These are phyloP conservation scores for Xylaria scruposa DNA, from an alignment of 495 filamentous ascomycete species.

Conservation along the genomic window DNA sequence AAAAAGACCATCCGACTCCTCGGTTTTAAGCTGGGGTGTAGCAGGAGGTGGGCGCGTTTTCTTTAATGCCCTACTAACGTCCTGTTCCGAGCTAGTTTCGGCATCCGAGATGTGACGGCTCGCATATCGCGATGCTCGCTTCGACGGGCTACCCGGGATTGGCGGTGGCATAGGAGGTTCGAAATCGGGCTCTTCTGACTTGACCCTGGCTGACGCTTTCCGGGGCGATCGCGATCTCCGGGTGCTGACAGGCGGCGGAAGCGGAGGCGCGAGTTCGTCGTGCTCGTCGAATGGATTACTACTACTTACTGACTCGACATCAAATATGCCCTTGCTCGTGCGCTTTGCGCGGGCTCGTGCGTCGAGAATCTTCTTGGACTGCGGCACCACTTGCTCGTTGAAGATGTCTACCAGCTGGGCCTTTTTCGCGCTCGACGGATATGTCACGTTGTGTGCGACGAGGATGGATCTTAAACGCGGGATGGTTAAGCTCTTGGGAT, in stretches of 20 bases:
- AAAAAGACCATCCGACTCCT: conserved; percentile 53
- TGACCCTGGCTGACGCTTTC: conserved; percentile 54
- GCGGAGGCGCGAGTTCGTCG: conserved; percentile 50
- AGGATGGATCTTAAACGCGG: conserved; percentile 88
- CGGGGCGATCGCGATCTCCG: conserved; percentile 54
- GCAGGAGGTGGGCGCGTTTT: conserved; percentile 39
- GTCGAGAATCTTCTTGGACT: conserved; percentile 75
- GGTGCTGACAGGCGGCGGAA: conserved; percentile 47
- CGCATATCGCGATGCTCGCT: conserved; percentile 56
- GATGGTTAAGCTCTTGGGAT: conserved; percentile 81
- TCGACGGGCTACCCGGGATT: conserved; percentile 52
- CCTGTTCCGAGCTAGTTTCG: conserved; percentile 58
- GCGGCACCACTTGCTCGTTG: conserved; percentile 76
- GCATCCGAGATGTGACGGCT: conserved; percentile 55
- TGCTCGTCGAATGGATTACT: conserved; percentile 52
- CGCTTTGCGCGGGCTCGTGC: conserved; percentile 77
- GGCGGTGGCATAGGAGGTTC: conserved; percentile 42
- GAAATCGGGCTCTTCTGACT: conserved; percentile 54
- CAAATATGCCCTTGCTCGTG: conserved; percentile 82
- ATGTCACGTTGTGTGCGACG: conserved; percentile 81
- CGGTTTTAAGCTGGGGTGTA: conserved; percentile 54
- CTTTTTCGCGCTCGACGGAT: conserved; percentile 85
- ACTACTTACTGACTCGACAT: conserved; percentile 66
- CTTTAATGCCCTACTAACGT: conserved; percentile 37
- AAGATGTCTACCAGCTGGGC: conserved; percentile 83